These are phyloP conservation scores for Cydonia oblonga DNA, from an alignment of 331 rosid genomes.

Conservation along the genomic window DNA sequence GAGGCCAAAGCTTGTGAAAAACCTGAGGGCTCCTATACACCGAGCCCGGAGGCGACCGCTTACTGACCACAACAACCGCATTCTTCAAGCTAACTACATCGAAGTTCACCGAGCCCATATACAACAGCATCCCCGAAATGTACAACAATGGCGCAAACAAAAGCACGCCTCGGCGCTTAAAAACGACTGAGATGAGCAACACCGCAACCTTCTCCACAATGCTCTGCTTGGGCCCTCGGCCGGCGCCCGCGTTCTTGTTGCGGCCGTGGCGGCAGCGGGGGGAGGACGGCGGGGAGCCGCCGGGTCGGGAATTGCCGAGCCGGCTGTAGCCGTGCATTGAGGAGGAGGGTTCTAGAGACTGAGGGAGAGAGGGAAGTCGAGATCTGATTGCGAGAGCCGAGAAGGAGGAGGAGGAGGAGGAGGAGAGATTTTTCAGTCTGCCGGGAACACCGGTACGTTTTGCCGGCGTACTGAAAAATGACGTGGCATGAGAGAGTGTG, in stretches of 20 bases:
- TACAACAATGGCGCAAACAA: slow-evolving; percentile 78
- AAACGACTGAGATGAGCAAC: slow-evolving; percentile 53
- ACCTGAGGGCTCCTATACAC: slow-evolving; percentile 78
- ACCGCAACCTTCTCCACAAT: slow-evolving; percentile 41
- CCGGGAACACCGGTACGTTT: no score
- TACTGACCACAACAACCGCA: slow-evolving; percentile 47
- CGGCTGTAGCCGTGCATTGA: slow-evolving; percentile 73
- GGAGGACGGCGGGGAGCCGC: slow-evolving; percentile 57
- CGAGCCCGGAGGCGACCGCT: slow-evolving; percentile 61
- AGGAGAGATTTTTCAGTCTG: not conserved
- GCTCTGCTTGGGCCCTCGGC: slow-evolving; percentile 30
- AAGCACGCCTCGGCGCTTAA: slow-evolving; percentile 63
- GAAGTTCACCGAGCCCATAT: slow-evolving; percentile 78
- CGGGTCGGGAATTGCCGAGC: slow-evolving; percentile 35
- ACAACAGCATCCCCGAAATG: slow-evolving; percentile 77
- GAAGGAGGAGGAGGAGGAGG: not conserved
- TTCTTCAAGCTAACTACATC: slow-evolving; percentile 51
- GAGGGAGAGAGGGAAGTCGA: not conserved
- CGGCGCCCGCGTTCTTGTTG: slow-evolving; percentile 21
- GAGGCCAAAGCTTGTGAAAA: slow-evolving; percentile 70
- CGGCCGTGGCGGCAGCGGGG: slow-evolving; percentile 63
- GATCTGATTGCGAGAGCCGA: slow-evolving; percentile 12
- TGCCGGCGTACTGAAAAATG: no score
- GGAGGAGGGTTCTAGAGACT: not conserved
- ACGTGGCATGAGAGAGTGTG: not conserved